Percentiles rank a stretch among this genome's conserved stretches.
Conservation (phyloP, 164 flowering plant species). For the Vitis rotundifolia region DNA sequence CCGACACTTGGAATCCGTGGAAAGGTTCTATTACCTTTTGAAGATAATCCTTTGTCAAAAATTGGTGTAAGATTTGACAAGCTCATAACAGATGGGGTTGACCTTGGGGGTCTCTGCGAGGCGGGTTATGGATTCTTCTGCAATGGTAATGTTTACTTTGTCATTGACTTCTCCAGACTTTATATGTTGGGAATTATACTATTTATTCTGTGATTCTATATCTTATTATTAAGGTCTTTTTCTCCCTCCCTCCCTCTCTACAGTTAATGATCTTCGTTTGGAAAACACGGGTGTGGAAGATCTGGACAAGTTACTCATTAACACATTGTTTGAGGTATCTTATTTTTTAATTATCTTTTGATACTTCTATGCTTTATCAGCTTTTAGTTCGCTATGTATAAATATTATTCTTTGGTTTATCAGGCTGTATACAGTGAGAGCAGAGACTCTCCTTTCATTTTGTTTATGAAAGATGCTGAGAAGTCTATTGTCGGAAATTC, state of each 20-base stretch:
- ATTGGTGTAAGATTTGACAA: conserved; percentile 87
- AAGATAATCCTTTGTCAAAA: conserved; percentile 72
- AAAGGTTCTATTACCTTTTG: conserved; percentile 73
- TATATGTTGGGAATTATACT: neutral
- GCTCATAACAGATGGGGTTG: conserved; percentile 79
- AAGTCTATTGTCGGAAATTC: conserved; percentile 75
- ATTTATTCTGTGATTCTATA: neutral
- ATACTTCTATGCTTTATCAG: neutral
- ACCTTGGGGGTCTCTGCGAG: conserved; percentile 80
- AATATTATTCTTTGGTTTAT: conserved; percentile 8
- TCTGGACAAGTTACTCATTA: conserved; percentile 67
- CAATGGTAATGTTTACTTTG: conserved; percentile 49
- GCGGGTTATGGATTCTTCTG: conserved; percentile 79
- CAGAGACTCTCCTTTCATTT: conserved; percentile 71
- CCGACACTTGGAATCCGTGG: conserved; percentile 72
- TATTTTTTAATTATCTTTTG: neutral
- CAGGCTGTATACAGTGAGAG: conserved; percentile 70
- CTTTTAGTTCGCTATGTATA: neutral
- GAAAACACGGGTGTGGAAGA: conserved; percentile 65
- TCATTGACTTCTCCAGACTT: neutral
- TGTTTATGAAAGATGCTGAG: conserved; percentile 88
- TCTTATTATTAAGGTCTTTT: conserved; percentile 3
- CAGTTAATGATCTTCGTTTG: conserved; percentile 72
- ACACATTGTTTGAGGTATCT: conserved; percentile 78
- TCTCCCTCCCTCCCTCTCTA: conserved; percentile 18